Evolutionary conservation across 306 rosid genomes (phyloP), one percentile per base, ranked within the genome.

Genomic region (Leucaena leucocephala): DNA sequence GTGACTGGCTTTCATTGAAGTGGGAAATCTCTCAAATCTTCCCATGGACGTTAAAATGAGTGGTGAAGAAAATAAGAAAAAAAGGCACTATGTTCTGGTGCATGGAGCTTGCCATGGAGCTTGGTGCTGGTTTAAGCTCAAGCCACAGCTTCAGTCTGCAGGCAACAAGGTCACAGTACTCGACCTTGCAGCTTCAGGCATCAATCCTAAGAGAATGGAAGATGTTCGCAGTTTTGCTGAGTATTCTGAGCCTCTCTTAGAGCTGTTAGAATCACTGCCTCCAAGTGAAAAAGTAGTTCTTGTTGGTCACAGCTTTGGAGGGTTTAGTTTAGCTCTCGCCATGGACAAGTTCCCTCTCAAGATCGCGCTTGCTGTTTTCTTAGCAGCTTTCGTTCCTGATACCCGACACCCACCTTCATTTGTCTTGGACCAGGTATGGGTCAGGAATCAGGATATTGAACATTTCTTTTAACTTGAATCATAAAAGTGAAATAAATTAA

Each of bases 251-350:
- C 93, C 98, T 42, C 49, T 93, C 83, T 64, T 93, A 80, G 79
- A 89, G 36, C 22, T 82, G 6, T 4, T 93, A 74, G 86, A 52
- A 0, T 68, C 90, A 42, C 81, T 91, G 54, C 74, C 79, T 5
- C 69, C 73, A 5, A 46, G 75, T 48, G 89, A 91, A n/a, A 89
- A 84, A 79, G 98, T 86, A 0, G 80, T 91, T 44, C 81, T 94
- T 12, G 94, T 91, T 0, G 98, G 97, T 1, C 97, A 94, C 71
- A 90, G 97, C 72, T 80, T 90, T 11, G 97, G 97, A 34, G 98
- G 97, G 6, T 2, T 91, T 8, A 90, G 14, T 71, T 40, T 93
- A 73, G 89, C 93, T 19, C 82, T 93, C 45, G 92, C 92, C 72
- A 90, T 89, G 94, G 98, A 94, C 1, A 77, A 48, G 2, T 87